Evolutionary conservation across 2,329 filamentous ascomycete genomes (phyloP), one percentile per base, ranked within the genome.

Genomic region (Pseudogymnoascus sp.): DNA sequence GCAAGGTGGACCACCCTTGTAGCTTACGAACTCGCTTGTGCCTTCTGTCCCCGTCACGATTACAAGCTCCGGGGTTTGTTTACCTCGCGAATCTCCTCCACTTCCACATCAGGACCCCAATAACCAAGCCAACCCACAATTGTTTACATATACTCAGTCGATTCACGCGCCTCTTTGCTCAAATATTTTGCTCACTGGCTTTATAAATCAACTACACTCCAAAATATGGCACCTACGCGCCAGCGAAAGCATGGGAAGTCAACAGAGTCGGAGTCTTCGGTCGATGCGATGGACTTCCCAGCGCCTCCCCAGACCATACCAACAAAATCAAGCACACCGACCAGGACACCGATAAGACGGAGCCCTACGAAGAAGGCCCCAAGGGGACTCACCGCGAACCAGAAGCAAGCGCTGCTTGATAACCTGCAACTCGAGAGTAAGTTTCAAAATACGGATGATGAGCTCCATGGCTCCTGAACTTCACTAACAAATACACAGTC

Each of bases 401-500:
- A 96, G 73, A 96, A 96, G 75, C 90, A 94, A 74, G 88, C 89
- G 10, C 78, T 96, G 60, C 88, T 96, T 63, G 91, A 96, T 70
- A 96, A 97, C 70, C 76, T 96, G 39, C 91, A 96, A 72, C 81
- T 96, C 41, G 92, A 97, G 76, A 85, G 92, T 96, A 81, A 66
- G 86, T 74, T 26, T 8, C 23, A 31, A 19, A 31, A 23, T 16
- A 60, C 31, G 33, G 37, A 41, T 62, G 14, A 61, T 41, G 14
- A 55, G 10, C 39, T 10, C 23, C 43, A 6, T 59, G 12, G 33
- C 70, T 62, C 65, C 68, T 58, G 66, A 68, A 23, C 71, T 64
- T 65, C 65, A 16, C 33, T 61, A 6, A 59, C 65, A 35, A 58
- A 31, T 62, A 29, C 64, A 35, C 68, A 96, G 92, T 96, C 68